phyloP scores from a whole-genome alignment of 306 rosid species.

The Arachis stenosperma region DNA sequence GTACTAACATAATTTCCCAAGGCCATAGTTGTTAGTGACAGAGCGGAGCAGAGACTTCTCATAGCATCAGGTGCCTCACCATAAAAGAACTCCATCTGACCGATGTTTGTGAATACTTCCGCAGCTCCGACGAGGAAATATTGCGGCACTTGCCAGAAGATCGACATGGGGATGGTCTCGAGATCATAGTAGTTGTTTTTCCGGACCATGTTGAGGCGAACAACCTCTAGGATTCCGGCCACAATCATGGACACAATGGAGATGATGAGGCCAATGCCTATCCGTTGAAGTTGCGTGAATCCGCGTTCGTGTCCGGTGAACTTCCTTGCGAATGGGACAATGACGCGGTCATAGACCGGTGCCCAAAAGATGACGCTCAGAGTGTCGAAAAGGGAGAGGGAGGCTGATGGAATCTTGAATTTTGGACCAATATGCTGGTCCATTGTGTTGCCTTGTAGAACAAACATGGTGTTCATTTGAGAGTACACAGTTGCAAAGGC shows the following conservation, averaged over 20 bases:
- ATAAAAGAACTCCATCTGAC: constrained; percentile 72
- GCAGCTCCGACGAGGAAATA: constrained; percentile 74
- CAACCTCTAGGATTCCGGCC: constrained; percentile 70
- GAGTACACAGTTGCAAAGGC: constrained; percentile 67
- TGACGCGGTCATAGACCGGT: constrained; percentile 55
- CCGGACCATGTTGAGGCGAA: constrained; percentile 51
- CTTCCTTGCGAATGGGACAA: constrained; percentile 62
- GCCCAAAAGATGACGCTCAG: constrained; percentile 81
- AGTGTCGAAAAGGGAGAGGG: constrained; percentile 79
- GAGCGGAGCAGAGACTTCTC: constrained; percentile 79
- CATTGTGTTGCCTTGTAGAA: constrained; percentile 79
- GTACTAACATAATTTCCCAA: constrained; percentile 74
- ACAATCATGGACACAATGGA: constrained; percentile 65
- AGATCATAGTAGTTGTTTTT: constrained; percentile 58
- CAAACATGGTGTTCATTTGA: constrained; percentile 89
- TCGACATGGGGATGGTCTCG: constrained; percentile 58
- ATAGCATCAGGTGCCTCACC: constrained; percentile 79
- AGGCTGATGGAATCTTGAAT: constrained; percentile 77
- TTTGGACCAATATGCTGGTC: constrained; percentile 67
- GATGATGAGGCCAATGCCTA: constrained; percentile 72
- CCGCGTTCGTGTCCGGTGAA: constrained; percentile 64
- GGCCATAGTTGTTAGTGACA: constrained; percentile 65
- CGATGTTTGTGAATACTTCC: constrained; percentile 71
- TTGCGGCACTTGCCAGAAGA: constrained; percentile 81
- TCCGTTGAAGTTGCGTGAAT: constrained; percentile 72